Conservation (phyloP, 352 stramenopile genomes). For the Pythium apleroticum region DNA sequence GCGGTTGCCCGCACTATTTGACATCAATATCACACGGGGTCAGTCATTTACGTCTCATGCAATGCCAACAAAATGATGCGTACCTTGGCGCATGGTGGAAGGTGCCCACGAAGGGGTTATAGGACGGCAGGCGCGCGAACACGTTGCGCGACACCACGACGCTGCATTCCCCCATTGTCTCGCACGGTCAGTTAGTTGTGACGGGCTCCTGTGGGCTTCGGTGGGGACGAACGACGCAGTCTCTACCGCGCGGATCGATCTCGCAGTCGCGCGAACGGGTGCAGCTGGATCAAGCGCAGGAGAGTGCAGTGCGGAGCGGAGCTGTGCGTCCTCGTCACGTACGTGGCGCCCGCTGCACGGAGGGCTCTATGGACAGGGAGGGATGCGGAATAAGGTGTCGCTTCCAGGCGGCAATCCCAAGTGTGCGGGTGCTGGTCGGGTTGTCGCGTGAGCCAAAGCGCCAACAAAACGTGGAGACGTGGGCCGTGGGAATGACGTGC, state of each 20-base stretch:
- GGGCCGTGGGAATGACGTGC: constrained; percentile 24
- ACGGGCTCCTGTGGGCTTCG: not conserved
- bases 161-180: constrained; percentile 37
- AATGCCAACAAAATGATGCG: too few relatives aligned
- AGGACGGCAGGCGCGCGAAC: constrained; percentile 81
- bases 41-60: too few relatives aligned
- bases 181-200: not conserved
- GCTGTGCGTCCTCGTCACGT: not conserved
- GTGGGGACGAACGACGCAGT: not conserved
- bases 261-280: not conserved
- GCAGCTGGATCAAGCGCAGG: not conserved
- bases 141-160: constrained; percentile 60
- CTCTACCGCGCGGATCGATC: not conserved
- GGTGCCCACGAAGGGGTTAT: constrained; percentile 89
- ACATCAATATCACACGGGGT: too few relatives aligned
- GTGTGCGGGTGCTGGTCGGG: not conserved
- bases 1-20: constrained; percentile 70
- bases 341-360: too few relatives aligned
- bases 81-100: constrained; percentile 90
- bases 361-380: not conserved
- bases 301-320: not conserved
- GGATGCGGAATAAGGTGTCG: not conserved
- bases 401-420: not conserved
- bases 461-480: constrained; percentile 10
- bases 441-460: not conserved